phyloP scores from a whole-genome alignment of 225 moss, liverwort and hornwort genomes.

The Pseudoscleropodium purum region DNA sequence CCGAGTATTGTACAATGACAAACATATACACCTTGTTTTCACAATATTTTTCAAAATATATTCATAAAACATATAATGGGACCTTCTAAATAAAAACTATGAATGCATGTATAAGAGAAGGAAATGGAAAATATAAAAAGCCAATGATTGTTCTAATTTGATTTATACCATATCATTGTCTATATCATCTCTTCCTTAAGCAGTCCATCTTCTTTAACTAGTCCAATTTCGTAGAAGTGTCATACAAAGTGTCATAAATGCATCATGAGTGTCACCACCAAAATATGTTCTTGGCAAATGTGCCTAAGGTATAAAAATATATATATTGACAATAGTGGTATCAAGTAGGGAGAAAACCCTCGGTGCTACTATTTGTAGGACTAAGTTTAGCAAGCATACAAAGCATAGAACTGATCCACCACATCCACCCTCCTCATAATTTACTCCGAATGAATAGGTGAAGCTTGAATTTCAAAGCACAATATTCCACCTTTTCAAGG shows the following conservation, averaged over 20 bases:
- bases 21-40: neutral
- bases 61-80: neutral
- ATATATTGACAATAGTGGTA: rapidly evolving
- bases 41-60: too few species aligned
- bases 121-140: neutral
- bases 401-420: rapidly evolving
- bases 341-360: neutral
- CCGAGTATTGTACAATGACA: neutral
- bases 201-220: rapidly evolving
- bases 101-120: neutral
- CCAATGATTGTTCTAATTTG: neutral
- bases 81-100: neutral
- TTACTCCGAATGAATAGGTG: neutral
- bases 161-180: neutral
- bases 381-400: neutral
- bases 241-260: neutral
- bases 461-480: too few species aligned
- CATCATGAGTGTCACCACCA: rapidly evolving
- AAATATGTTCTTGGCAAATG: rapidly evolving
- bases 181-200: too few species aligned
- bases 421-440: rapidly evolving
- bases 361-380: neutral
- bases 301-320: neutral
- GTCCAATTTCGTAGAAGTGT: neutral
- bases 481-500: neutral